These are phyloP conservation scores for Salix exigua DNA, from an alignment of 345 rosid species.

Conservation along the genomic window DNA sequence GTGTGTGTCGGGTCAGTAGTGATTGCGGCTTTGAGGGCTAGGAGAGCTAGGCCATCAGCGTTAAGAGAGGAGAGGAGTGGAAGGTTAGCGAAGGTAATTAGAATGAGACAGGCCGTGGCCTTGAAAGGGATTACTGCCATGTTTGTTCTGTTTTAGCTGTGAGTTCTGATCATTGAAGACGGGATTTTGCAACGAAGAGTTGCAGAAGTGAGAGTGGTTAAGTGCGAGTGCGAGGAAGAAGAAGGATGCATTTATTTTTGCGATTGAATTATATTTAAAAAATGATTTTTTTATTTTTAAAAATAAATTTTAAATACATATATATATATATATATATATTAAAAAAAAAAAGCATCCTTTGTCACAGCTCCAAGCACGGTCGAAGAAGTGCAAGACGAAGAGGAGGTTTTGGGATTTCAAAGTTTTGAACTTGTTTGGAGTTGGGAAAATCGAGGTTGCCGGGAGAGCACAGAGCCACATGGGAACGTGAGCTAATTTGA, in stretches of 20 bases:
- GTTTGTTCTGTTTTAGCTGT: neutral
- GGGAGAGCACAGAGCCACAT: neutral
- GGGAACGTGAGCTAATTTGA: conserved; percentile 11
- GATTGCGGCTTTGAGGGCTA: conserved; percentile 81
- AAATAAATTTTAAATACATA: no score
- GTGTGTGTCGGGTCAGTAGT: conserved; percentile 55
- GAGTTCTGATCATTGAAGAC: neutral
- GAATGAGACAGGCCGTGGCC: conserved; percentile 12
- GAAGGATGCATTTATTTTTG: conserved; percentile 1
- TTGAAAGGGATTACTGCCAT: conserved; percentile 9
- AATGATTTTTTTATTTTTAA: neutral
- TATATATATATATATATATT: no score
- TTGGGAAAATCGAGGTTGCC: conserved; percentile 9
- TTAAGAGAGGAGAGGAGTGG: conserved; percentile 40
- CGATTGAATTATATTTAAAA: no score
- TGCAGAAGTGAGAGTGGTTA: conserved; percentile 26
- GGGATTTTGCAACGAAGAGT: conserved; percentile 56
- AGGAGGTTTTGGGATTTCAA: neutral
- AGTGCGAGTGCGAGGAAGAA: neutral
- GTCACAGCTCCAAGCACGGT: no score
- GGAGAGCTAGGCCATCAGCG: conserved; percentile 79
- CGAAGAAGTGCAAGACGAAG: neutral
- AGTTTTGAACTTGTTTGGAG: conserved; percentile 2
- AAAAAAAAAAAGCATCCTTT: no score
- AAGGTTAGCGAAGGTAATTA: conserved; percentile 1